A percentile compares a stretch with the other conserved stretches of the same genome.
Evolutionary conservation across 805 yeast species (phyloP).

Genomic region (Brettanomyces naardenensis): DNA sequence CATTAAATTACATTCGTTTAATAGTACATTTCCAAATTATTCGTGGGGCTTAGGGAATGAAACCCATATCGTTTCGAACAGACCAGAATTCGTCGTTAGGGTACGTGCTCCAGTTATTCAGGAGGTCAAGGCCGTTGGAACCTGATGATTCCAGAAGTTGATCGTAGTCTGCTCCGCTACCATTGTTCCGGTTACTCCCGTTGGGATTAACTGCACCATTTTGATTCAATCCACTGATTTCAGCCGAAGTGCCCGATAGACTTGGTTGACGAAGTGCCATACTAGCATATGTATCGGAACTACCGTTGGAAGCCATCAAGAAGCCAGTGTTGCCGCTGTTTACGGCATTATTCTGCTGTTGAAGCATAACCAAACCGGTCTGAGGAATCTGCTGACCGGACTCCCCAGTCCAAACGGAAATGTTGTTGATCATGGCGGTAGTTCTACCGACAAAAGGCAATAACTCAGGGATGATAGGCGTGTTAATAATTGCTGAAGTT

Average conservation of each 20-base stretch:
- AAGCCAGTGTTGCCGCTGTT: not conserved
- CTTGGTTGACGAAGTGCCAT: not conserved
- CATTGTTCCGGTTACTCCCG: slow-evolving; percentile 1
- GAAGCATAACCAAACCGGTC: slow-evolving; percentile 25
- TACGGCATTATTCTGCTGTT: slow-evolving; percentile 7
- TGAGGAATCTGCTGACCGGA: slow-evolving; percentile 33
- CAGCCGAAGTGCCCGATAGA: not conserved
- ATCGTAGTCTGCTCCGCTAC: not conserved
- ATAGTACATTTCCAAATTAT: not conserved
- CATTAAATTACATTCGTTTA: not conserved
- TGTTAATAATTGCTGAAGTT: not conserved
- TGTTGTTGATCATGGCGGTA: slow-evolving; percentile 52
- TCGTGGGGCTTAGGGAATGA: slow-evolving; percentile 27
- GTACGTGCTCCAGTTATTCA: slow-evolving; percentile 9
- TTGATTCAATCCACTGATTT: not conserved
- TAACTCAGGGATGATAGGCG: slow-evolving; percentile 19
- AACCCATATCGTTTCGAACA: slow-evolving; percentile 40
- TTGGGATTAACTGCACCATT: no score
- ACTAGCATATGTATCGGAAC: not conserved
- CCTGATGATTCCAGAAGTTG: not conserved
- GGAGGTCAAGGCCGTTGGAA: slow-evolving; percentile 9
- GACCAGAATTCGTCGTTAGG: slow-evolving; percentile 40
- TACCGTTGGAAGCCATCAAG: not conserved
- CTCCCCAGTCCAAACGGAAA: slow-evolving; percentile 52
- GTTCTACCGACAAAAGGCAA: slow-evolving; percentile 38